These are phyloP conservation scores for Starmerella khaoyaiensis DNA, from an alignment of 805 yeast species.

Conservation along the genomic window DNA sequence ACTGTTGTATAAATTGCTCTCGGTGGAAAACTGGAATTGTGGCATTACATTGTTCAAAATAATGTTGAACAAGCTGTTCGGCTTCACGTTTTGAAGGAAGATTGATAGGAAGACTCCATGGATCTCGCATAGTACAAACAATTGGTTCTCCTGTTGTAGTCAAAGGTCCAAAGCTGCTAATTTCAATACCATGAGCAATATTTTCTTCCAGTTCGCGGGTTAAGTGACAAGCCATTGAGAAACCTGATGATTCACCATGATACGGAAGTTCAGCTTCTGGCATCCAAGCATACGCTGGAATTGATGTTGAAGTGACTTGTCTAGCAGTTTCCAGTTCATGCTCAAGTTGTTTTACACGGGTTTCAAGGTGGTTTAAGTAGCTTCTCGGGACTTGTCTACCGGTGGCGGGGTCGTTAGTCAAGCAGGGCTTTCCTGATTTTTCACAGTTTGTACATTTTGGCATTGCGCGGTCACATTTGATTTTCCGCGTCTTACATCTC, in stretches of 20 bases:
- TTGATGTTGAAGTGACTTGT: constrained; percentile 21
- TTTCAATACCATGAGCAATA: background rate
- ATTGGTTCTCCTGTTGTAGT: constrained; percentile 1
- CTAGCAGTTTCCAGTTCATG: constrained; percentile 33
- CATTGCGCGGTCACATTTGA: constrained; percentile 53
- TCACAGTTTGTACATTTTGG: constrained; percentile 54
- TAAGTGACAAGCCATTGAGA: constrained; percentile 2
- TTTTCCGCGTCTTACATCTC: constrained; percentile 58
- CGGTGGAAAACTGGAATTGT: constrained; percentile 77
- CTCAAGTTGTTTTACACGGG: constrained; percentile 46
- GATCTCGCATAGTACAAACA: background rate
- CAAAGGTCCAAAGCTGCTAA: background rate
- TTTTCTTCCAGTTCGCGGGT: background rate
- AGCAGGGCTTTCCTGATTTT: constrained; percentile 59
- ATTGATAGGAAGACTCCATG: constrained; percentile 6
- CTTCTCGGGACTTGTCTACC: constrained; percentile 71
- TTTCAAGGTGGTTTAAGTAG: constrained; percentile 60
- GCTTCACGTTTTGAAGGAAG: constrained; percentile 66
- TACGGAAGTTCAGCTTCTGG: constrained; percentile 5
- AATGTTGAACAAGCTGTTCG: constrained; percentile 46
- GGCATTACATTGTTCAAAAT: constrained; percentile 67
- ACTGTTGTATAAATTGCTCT: constrained; percentile 52
- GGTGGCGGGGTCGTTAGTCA: constrained; percentile 76
- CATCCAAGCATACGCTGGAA: constrained; percentile 4
- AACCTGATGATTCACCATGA: constrained; percentile 5